Evolutionary conservation across 2,329 filamentous ascomycete species (phyloP), one percentile per base, ranked within the genome.

Genomic region (Pezicula carpinea): DNA sequence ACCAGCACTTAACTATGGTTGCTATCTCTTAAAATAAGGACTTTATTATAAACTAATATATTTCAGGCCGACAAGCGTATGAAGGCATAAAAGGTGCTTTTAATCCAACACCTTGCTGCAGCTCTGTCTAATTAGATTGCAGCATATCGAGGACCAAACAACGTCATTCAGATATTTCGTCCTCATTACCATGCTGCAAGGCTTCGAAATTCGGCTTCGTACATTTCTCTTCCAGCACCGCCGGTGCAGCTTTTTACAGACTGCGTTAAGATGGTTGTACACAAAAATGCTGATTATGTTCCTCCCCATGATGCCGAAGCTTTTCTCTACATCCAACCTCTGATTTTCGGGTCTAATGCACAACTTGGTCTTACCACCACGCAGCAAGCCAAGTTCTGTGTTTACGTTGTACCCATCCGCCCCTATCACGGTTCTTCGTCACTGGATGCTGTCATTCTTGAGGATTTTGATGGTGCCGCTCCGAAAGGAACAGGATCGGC

Each of bases 381-480:
- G 0, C 80, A 85, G 31, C 80, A 83, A 56, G 86, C 83, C 65
- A 81, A 78, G 0, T 81, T 87, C 50, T 53, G 46, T 6, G 55
- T 87, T 3, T 87, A 77, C 58, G 82, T 84, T 2, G 74, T 83
- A 61, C 83, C 83, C 0, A 79, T 76, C 0, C 79, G 79, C 0
- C 79, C 85, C 8, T 85, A 85, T 62, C 82, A 86, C 61, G 83
- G 82, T 7, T 72, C 76, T 1, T 72, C 79, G 51, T 78, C 82
- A 0, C 79, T 86, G 7, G 76, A 80, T 50, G 82, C 79, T 1
- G 62, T 87, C 26, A 80, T 87, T 18, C 68, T 87, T 1, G 83
- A 87, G 58, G 75, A 83, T 43, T 87, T 86, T 59, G 83, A 87
- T 58, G 79, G 83, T 21, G 75, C 81, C 0, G 83, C 83, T 3